Conservation (phyloP, 2,329 filamentous ascomycete species). For the Calonectria fujianensis region DNA sequence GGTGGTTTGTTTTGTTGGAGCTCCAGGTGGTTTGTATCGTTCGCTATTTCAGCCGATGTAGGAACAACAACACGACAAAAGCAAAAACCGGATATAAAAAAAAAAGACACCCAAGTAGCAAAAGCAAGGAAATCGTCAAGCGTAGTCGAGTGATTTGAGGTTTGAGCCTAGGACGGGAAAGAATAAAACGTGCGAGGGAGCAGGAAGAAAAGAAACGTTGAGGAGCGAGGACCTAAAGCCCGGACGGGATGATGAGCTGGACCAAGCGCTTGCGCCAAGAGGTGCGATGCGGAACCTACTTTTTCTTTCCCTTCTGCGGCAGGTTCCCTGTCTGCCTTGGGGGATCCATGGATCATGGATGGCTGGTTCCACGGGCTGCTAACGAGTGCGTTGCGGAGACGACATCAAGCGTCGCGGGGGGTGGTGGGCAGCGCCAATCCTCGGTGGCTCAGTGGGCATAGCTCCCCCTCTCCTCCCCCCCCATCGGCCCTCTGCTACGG, state of each 20-base stretch:
- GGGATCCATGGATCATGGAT: constrained; percentile 17
- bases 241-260: constrained; percentile 19
- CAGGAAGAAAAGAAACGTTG: constrained; percentile 15
- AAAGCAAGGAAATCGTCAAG: constrained; percentile 27
- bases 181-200: constrained; percentile 1
- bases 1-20: constrained; percentile 19
- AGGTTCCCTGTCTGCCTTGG: constrained; percentile 29
- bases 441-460: constrained; percentile 28
- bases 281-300: constrained; percentile 21
- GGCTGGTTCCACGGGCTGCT: constrained; percentile 19
- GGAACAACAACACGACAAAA: constrained; percentile 22
- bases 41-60: not conserved
- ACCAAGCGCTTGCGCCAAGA: constrained; percentile 29
- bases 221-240: constrained; percentile 16
- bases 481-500: constrained; percentile 8
- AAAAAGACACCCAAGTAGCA: not conserved
- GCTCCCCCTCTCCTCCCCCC: not conserved
- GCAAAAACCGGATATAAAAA: constrained; percentile 1
- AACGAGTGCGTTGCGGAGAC: constrained; percentile 23
- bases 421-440: constrained; percentile 10
- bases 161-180: constrained; percentile 4
- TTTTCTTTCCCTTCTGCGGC: constrained; percentile 9
- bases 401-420: constrained; percentile 20
- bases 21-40: not conserved
- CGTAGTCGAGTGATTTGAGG: not conserved